Base-by-base conservation (phyloP, 2,329 filamentous ascomycete species). In the Fusarium foetens region DNA sequence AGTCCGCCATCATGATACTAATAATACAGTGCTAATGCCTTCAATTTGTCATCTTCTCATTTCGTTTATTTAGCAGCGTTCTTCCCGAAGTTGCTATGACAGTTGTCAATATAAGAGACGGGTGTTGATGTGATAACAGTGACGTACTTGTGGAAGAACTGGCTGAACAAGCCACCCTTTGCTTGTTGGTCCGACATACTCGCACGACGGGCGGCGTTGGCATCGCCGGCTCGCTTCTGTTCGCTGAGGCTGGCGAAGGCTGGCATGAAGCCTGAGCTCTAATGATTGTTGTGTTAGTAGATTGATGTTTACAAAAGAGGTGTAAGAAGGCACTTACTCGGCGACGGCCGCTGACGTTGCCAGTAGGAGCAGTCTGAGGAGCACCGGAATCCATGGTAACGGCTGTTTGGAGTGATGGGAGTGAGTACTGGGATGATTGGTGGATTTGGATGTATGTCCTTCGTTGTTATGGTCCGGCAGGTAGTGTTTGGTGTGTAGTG, bases 131-230 rank as follows among this genome's bases (percentile, higher is more conserved):
- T 35, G 13, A 49, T 14, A 31, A 29, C 16, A 29, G 53, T 51
- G 17, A 76, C 86, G 58, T 79, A 90, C 88, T 85, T 88, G 73
- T 88, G 84, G 86, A 89, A 90, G 81, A 89, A 84, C 68, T 84
- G 82, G 59, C 86, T 86, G 57, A 90, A 80, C 69, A 89, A 80
- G 43, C 87, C 87, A 3, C 83, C 76, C 54, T 82, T 79, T 19
- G 82, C 82, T 65, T 84, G 83, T 76, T 90, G 88, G 63, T 90
- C 88, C 35, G 82, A 83, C 73, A 90, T 81, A 75, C 87, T 89
- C 75, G 86, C 84, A 10, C 88, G 86, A 19, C 88, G 85, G n/a
- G 85, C 84, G 5, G 64, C 73, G 29, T 85, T 83, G 63, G 85
- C 82, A 51, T 80, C 80, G 25, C 79, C 79, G 58, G 84, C 77